A percentile compares a stretch with the other conserved stretches of the same genome.
Conservation (phyloP, 441 rosid species). For the Melastoma candidum region DNA sequence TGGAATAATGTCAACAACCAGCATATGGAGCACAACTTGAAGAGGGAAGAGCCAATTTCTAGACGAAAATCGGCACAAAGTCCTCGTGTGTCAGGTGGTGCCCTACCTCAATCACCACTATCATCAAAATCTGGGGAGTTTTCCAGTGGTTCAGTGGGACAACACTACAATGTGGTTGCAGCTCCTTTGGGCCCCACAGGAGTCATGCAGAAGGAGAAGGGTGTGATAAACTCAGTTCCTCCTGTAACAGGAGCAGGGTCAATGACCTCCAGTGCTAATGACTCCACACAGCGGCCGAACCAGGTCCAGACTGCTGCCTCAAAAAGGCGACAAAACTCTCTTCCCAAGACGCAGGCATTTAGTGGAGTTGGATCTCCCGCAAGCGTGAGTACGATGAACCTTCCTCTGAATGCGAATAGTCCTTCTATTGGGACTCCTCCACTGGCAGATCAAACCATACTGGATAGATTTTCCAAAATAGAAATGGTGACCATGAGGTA, state of each 20-base stretch:
- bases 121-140: conserved; percentile 98
- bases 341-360: conserved; percentile 55
- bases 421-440: conserved; percentile 77
- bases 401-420: conserved; percentile 63
- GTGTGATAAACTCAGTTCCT: conserved; percentile 51
- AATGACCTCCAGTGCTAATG: conserved; percentile 73
- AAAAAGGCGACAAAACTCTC: conserved; percentile 73
- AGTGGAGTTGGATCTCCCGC: conserved; percentile 90
- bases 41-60: conserved; percentile 71
- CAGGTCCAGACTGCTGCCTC: conserved; percentile 45
- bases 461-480: conserved; percentile 81
- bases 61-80: conserved; percentile 79
- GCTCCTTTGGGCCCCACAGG: conserved; percentile 30
- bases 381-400: conserved; percentile 67
- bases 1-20: conserved; percentile 62
- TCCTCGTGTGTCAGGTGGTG: conserved; percentile 76
- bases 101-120: conserved; percentile 78
- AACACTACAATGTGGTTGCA: conserved; percentile 64
- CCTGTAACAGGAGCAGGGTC: conserved; percentile 58
- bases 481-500: conserved; percentile 70
- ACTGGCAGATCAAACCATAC: conserved; percentile 55
- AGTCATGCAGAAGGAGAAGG: conserved; percentile 69
- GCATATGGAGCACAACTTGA: conserved; percentile 48
- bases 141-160: conserved; percentile 82
- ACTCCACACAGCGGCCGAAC: conserved; percentile 65